Percentiles rank a stretch among this genome's conserved stretches.
phyloP scores from a whole-genome alignment of 1,284 basidiomycete genomes.

The Ustilago crameri region DNA sequence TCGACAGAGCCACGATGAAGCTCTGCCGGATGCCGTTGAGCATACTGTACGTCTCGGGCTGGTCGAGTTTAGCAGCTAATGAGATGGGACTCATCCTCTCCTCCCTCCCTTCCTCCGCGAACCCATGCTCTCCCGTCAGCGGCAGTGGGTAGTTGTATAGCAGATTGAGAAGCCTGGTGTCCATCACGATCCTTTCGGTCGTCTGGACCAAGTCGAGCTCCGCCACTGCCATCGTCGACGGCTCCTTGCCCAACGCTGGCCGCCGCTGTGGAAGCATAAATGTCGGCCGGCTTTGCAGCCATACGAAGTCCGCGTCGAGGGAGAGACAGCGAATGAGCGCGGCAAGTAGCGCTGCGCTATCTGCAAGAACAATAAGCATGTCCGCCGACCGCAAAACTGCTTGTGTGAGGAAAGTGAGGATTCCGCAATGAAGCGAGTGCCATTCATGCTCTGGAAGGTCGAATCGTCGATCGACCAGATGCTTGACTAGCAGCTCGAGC shows the following conservation, averaged over 20 bases:
- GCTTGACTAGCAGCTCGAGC: conserved; percentile 54
- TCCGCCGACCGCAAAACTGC: conserved; percentile 42
- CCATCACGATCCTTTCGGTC: conserved; percentile 52
- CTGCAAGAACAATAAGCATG: conserved; percentile 48
- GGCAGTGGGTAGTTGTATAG: conserved; percentile 53
- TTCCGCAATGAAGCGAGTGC: conserved; percentile 37
- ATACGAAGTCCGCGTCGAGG: conserved; percentile 51
- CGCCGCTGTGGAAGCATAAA: conserved; percentile 26
- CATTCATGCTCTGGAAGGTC: conserved; percentile 35
- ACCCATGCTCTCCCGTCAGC: conserved; percentile 11
- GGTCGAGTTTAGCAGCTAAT: conserved; percentile 49
- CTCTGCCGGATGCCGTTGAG: conserved; percentile 61
- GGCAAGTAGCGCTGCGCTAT: conserved; percentile 51
- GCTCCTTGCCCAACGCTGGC: neutral
- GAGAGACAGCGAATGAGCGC: conserved; percentile 53
- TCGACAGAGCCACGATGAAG: conserved; percentile 53
- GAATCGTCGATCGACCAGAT: conserved; percentile 55
- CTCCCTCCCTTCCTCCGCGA: conserved; percentile 2
- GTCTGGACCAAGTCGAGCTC: conserved; percentile 40
- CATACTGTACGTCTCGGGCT: conserved; percentile 52
- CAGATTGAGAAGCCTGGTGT: conserved; percentile 50
- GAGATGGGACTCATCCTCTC: conserved; percentile 32
- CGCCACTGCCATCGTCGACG: conserved; percentile 5
- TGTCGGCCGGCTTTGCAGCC: conserved; percentile 36
- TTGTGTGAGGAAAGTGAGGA: conserved; percentile 44